Evolutionary conservation across 768 basidiomycete genomes (phyloP).

Genomic region (Xanthoconium stramineum): DNA sequence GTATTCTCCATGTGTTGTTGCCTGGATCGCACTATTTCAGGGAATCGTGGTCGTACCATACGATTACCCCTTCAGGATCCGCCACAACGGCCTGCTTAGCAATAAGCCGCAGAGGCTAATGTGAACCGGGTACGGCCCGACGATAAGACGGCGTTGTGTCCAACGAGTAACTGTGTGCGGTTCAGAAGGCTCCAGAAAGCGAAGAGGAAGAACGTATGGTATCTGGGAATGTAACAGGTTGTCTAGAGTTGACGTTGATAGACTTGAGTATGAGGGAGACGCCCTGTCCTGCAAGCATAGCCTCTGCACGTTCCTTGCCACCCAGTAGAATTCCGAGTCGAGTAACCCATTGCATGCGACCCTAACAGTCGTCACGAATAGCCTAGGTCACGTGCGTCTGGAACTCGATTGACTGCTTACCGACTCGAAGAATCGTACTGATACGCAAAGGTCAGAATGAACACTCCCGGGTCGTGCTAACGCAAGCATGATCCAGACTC

Average conservation of each 20-base stretch:
- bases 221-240: conserved; percentile 75
- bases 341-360: conserved; percentile 67
- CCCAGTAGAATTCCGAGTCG: conserved; percentile 57
- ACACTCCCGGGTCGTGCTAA: not conserved
- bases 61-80: conserved; percentile 58
- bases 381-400: too few relatives aligned
- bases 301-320: conserved; percentile 50
- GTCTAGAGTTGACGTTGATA: conserved; percentile 60
- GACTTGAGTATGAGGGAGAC: conserved; percentile 75
- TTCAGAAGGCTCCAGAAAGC: not conserved
- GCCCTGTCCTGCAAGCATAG: conserved; percentile 61
- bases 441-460: not conserved
- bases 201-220: too few relatives aligned
- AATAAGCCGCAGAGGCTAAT: conserved; percentile 57
- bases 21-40: conserved; percentile 65
- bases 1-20: conserved; percentile 39
- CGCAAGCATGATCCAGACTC: too few relatives aligned
- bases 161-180: conserved; percentile 53
- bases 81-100: conserved; percentile 61
- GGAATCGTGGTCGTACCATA: conserved; percentile 77
- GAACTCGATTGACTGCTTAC: conserved; percentile 40
- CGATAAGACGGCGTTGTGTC: conserved; percentile 48
- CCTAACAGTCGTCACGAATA: too few relatives aligned
- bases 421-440: conserved; percentile 71
- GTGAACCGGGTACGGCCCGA: conserved; percentile 44